Percentiles rank a stretch among this genome's conserved stretches.
phyloP scores from a whole-genome alignment of 495 filamentous ascomycete genomes.

The Podospora didyma region DNA sequence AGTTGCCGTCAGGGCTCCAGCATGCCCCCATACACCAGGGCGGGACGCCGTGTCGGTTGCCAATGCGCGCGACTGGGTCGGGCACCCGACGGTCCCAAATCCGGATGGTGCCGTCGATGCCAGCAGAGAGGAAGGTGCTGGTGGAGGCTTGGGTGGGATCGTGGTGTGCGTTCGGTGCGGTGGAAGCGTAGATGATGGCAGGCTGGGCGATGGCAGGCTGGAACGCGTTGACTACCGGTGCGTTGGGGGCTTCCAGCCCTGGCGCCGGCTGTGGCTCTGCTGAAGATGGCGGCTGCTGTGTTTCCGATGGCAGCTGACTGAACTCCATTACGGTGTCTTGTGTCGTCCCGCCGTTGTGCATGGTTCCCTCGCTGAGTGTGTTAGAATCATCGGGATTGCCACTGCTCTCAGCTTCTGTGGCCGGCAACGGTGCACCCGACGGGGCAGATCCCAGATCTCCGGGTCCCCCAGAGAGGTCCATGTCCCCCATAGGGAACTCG shows the following conservation, averaged over 20 bases:
- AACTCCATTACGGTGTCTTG: constrained; percentile 21
- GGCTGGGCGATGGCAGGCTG: constrained; percentile 26
- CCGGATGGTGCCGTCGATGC: constrained; percentile 81
- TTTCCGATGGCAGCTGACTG: constrained; percentile 13
- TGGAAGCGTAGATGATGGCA: constrained; percentile 24
- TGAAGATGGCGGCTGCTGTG: constrained; percentile 10
- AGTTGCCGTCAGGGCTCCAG: constrained; percentile 95
- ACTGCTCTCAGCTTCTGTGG: background rate
- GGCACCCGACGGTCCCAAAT: constrained; percentile 86
- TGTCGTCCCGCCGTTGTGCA: constrained; percentile 24
- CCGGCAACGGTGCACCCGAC: background rate
- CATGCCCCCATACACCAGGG: constrained; percentile 99
- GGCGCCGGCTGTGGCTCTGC: constrained; percentile 1
- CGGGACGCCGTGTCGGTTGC: constrained; percentile 64
- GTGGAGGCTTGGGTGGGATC: constrained; percentile 50
- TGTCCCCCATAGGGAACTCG: constrained; percentile 37
- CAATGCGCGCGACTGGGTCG: constrained; percentile 73
- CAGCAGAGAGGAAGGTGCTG: constrained; percentile 79
- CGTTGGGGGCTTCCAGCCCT: constrained; percentile 7
- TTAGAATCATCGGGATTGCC: background rate
- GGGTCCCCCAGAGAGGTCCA: constrained; percentile 7
- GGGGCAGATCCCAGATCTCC: background rate
- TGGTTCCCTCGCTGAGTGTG: constrained; percentile 9
- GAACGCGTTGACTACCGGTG: constrained; percentile 8
- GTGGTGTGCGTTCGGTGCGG: constrained; percentile 22